A percentile compares a stretch with the other conserved stretches of the same genome.
Conservation (phyloP, 2,329 filamentous ascomycete genomes). For the Parasarocladium wereldwijsianum region DNA sequence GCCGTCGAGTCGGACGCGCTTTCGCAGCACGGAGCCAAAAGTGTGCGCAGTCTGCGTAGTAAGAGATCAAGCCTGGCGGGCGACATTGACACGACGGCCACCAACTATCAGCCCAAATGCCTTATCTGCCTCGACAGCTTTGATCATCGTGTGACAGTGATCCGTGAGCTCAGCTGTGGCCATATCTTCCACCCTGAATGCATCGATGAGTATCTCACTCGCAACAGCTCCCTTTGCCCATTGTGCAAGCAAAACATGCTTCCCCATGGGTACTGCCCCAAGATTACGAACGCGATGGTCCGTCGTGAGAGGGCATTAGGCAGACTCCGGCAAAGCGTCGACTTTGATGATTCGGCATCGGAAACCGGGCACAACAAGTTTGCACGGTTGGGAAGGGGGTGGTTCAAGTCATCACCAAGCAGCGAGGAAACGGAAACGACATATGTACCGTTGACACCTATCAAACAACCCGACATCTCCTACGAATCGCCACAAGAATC, state of each 20-base stretch:
- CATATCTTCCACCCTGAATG: slow-evolving; percentile 92
- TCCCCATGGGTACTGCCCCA: slow-evolving; percentile 50
- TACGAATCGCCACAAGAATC: not conserved
- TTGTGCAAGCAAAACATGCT: slow-evolving; percentile 78
- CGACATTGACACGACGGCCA: slow-evolving; percentile 23
- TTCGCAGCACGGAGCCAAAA: slow-evolving; percentile 10
- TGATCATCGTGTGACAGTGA: slow-evolving; percentile 50
- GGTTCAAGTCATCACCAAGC: slow-evolving; percentile 15
- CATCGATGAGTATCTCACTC: slow-evolving; percentile 69
- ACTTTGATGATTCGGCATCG: slow-evolving; percentile 23
- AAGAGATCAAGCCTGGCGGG: slow-evolving; percentile 21
- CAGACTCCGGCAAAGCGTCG: slow-evolving; percentile 38
- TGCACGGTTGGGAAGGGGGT: slow-evolving; percentile 19
- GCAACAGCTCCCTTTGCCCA: slow-evolving; percentile 76
- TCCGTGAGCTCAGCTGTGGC: slow-evolving; percentile 75
- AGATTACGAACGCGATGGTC: slow-evolving; percentile 76
- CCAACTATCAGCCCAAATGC: slow-evolving; percentile 65
- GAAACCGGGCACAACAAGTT: slow-evolving; percentile 19
- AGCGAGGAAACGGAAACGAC: slow-evolving; percentile 7
- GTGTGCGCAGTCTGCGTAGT: slow-evolving; percentile 19
- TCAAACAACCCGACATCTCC: slow-evolving; percentile 6
- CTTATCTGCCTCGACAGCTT: slow-evolving; percentile 85
- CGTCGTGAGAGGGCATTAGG: slow-evolving; percentile 60
- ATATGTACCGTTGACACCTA: slow-evolving; percentile 13
- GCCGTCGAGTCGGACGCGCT: slow-evolving; percentile 13